Evolutionary conservation across 257 asterid genomes (phyloP).

Genomic region (Gentiana straminea): DNA sequence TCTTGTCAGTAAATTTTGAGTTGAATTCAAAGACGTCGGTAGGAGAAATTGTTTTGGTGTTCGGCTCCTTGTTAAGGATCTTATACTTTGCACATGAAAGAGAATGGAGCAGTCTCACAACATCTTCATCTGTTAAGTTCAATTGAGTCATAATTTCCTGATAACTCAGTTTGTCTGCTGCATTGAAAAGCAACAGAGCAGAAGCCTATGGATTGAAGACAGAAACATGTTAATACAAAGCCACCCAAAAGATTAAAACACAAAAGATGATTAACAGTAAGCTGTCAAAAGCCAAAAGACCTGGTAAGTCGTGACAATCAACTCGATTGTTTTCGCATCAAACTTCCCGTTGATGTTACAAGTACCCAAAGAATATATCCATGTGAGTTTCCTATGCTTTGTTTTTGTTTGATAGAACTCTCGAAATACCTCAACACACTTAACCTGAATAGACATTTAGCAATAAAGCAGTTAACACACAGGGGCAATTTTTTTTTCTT

Average conservation of each 20-base stretch:
- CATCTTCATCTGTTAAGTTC: conserved; percentile 88
- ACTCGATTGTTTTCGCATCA: conserved; percentile 80
- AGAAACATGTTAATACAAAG: conserved; percentile 4
- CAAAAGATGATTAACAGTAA: conserved; percentile 7
- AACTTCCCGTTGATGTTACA: conserved; percentile 89
- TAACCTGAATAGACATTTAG: conserved; percentile 42
- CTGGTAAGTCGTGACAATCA: conserved; percentile 92
- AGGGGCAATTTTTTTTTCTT: too few relatives aligned
- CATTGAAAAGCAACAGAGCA: conserved; percentile 70
- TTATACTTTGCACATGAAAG: conserved; percentile 96
- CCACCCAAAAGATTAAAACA: background rate
- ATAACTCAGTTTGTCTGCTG: conserved; percentile 79
- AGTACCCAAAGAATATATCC: conserved; percentile 94
- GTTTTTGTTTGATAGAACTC: conserved; percentile 98
- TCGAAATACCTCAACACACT: conserved; percentile 84
- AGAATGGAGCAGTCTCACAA: conserved; percentile 87
- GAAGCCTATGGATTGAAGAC: conserved; percentile 55
- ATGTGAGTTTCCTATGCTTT: conserved; percentile 91
- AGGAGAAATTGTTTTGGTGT: conserved; percentile 65
- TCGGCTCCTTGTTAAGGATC: conserved; percentile 88
- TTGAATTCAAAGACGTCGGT: conserved; percentile 84
- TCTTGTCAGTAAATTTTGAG: conserved; percentile 84
- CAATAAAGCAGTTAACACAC: background rate
- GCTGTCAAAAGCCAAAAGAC: conserved; percentile 20
- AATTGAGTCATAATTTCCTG: conserved; percentile 84